These are phyloP conservation scores for Solanum chilense DNA, from an alignment of 257 asterid species.

Conservation along the genomic window DNA sequence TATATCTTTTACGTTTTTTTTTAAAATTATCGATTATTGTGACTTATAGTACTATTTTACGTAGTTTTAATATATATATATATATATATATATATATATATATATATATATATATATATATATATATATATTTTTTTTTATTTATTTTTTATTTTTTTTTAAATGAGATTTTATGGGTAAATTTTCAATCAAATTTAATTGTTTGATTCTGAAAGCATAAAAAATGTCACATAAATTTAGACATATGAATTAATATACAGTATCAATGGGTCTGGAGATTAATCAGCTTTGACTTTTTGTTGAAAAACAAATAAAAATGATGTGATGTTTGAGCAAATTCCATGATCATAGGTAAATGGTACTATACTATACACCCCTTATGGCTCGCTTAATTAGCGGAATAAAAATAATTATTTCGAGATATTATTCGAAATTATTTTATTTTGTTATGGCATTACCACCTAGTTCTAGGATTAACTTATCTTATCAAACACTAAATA, in stretches of 20 bases:
- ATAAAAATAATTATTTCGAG: not conserved
- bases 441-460: not conserved
- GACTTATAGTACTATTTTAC: no score
- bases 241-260: not conserved
- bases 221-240: not conserved
- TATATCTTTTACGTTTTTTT: no score
- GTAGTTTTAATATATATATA: no score
- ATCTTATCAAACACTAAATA: no score
- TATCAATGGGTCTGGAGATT: not conserved
- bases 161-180: fast-evolving
- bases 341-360: not conserved
- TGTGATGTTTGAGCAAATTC: not conserved
- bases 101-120: no score
- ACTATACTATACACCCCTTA: not conserved
- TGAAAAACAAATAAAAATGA: not conserved
- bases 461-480: not conserved
- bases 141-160: no score
- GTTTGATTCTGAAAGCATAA: fast-evolving
- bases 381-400: not conserved
- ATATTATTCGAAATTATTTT: no score
- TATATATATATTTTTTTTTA: no score
- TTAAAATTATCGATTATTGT: no score
- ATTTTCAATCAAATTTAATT: no score
- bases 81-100: no score
- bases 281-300: not conserved